phyloP scores from a whole-genome alignment of 805 yeast genomes.

The Yarrowia sp. region DNA sequence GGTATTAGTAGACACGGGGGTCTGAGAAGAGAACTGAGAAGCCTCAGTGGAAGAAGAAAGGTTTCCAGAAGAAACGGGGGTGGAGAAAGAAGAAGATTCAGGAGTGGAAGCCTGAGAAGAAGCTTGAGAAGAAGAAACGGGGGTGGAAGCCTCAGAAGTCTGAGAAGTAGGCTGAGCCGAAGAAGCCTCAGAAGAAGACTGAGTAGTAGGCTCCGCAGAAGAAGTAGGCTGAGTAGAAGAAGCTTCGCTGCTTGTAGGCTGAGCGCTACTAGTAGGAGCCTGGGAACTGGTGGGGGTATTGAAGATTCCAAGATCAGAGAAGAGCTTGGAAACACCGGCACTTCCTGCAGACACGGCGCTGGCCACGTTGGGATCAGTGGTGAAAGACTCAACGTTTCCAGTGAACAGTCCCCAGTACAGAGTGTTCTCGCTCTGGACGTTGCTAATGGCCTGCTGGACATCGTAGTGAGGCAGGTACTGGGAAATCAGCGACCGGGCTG shows the following conservation, averaged over 20 bases:
- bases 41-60: not conserved
- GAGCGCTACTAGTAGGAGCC: not conserved
- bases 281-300: not conserved
- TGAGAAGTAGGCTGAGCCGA: not conserved
- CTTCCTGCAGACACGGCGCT: not conserved
- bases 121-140: not conserved
- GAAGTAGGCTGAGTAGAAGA: not conserved
- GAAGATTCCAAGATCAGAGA: constrained; percentile 17
- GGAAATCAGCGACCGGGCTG: constrained; percentile 16
- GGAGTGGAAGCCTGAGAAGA: not conserved
- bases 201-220: not conserved
- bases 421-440: not conserved
- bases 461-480: constrained; percentile 22
- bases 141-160: not conserved
- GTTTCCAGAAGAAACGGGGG: not conserved
- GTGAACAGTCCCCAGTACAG: constrained; percentile 24
- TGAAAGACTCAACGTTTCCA: not conserved
- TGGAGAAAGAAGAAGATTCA: not conserved
- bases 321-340: not conserved
- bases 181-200: not conserved
- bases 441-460: constrained; percentile 10
- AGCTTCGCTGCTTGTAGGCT: not conserved
- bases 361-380: not conserved
- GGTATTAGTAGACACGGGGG: not conserved
- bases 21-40: not conserved